Evolutionary conservation across 1,284 basidiomycete genomes (phyloP).

Genomic region (Ustilago curta): DNA sequence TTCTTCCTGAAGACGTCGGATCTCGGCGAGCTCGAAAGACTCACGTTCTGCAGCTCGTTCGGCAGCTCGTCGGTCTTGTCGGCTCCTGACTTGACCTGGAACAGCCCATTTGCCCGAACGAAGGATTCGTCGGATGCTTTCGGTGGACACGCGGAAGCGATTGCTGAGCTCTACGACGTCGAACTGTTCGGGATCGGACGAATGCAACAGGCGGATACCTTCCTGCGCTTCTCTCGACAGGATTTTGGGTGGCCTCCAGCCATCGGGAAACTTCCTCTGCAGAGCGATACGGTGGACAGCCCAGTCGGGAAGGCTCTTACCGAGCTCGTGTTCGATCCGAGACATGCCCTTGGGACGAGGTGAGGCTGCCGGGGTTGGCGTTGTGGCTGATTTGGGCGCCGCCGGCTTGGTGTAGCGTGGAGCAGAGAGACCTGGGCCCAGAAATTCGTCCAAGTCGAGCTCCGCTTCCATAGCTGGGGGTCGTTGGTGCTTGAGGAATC

Average conservation of each 20-base stretch:
- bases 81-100: constrained; percentile 27
- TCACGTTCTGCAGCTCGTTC: constrained; percentile 43
- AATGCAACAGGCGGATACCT: constrained; percentile 61
- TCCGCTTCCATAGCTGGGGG: constrained; percentile 33
- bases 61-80: constrained; percentile 44
- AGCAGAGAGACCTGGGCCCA: constrained; percentile 44
- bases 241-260: constrained; percentile 65
- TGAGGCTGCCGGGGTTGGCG: background rate
- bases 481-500: constrained; percentile 43
- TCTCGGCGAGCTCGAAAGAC: constrained; percentile 33
- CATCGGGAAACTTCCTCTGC: constrained; percentile 57
- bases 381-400: constrained; percentile 10
- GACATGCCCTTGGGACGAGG: constrained; percentile 61
- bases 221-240: constrained; percentile 66
- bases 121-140: constrained; percentile 64
- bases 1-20: constrained; percentile 30
- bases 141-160: constrained; percentile 61
- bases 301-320: constrained; percentile 57
- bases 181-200: constrained; percentile 63
- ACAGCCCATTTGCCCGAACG: constrained; percentile 42
- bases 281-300: constrained; percentile 59
- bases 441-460: constrained; percentile 53
- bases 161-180: constrained; percentile 39
- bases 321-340: constrained; percentile 58
- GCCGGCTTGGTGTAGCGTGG: constrained; percentile 24